These are phyloP conservation scores for Botrytis hyacinthi DNA, from an alignment of 2,329 filamentous ascomycete species.

Conservation along the genomic window DNA sequence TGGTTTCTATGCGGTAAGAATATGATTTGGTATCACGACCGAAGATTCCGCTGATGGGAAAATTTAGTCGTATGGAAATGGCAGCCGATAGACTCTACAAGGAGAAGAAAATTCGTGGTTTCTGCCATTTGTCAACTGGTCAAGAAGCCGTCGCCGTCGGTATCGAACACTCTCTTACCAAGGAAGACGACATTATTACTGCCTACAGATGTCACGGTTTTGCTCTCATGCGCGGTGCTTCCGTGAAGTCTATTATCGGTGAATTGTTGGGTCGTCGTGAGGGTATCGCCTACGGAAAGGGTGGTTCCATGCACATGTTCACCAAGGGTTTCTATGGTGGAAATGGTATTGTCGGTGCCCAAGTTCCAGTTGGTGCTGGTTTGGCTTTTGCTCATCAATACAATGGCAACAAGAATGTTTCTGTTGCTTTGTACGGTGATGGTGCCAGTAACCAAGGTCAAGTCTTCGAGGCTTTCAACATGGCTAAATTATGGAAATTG, in stretches of 20 bases:
- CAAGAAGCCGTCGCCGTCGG: conserved; percentile 97
- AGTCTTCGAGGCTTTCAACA: conserved; percentile 99
- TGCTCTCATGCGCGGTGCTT: conserved; percentile 91
- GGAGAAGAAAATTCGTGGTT: conserved; percentile 99
- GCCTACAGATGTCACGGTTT: conserved; percentile 99
- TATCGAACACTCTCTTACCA: conserved; percentile 93
- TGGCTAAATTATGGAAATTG: conserved; percentile 98
- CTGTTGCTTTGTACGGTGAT: conserved; percentile 91
- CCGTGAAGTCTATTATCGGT: conserved; percentile 89
- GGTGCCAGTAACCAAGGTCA: conserved; percentile 99
- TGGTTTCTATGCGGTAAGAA: conserved; percentile 86
- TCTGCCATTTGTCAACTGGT: conserved; percentile 97
- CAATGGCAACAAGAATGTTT: conserved; percentile 78
- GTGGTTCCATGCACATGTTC: conserved; percentile 99
- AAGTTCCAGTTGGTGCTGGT: conserved; percentile 95
- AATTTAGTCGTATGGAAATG: conserved; percentile 94
- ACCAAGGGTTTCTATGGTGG: conserved; percentile 95
- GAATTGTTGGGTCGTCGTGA: conserved; percentile 92
- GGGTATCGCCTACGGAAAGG: conserved; percentile 98
- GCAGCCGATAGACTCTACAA: conserved; percentile 98
- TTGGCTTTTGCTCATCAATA: conserved; percentile 98
- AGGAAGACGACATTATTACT: conserved; percentile 91
- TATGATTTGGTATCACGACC: neutral
- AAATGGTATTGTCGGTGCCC: conserved; percentile 98
- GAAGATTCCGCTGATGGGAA: conserved; percentile 21